Evolutionary conservation across 306 rosid genomes (phyloP).

Genomic region (Neltuma alba): DNA sequence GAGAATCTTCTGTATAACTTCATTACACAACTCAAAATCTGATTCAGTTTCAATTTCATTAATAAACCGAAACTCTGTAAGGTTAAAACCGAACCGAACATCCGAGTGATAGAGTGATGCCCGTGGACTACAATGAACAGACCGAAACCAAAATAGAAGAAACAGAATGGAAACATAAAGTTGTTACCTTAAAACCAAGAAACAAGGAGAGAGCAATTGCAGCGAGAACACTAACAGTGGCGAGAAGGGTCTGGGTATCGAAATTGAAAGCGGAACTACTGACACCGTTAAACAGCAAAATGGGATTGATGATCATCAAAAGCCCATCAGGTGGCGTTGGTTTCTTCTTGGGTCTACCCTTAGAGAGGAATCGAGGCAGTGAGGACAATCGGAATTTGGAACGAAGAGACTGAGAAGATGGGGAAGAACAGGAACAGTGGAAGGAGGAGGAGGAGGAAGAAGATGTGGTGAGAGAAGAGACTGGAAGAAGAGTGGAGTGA

Average conservation of each 20-base stretch:
- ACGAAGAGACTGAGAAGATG: slow-evolving; percentile 24
- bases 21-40: background rate
- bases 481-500: background rate
- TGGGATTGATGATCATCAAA: slow-evolving; percentile 54
- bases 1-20: background rate
- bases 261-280: slow-evolving; percentile 48
- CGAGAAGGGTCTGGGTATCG: slow-evolving; percentile 85
- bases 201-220: slow-evolving; percentile 91
- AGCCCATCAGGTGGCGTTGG: slow-evolving; percentile 44
- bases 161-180: background rate
- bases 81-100: background rate
- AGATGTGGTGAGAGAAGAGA: slow-evolving; percentile 18
- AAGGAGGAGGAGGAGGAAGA: background rate
- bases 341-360: slow-evolving; percentile 35
- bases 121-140: background rate
- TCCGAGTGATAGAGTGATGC: background rate
- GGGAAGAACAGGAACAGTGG: slow-evolving; percentile 41
- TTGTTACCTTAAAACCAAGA: slow-evolving; percentile 82
- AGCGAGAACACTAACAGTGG: slow-evolving; percentile 74
- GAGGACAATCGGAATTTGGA: slow-evolving; percentile 30
- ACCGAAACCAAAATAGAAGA: slow-evolving; percentile 16
- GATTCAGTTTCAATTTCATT: background rate
- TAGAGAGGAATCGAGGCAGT: background rate
- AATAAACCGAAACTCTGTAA: background rate
- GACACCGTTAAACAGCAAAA: slow-evolving; percentile 58